Evolutionary conservation across 177 flowering plant genomes (phyloP).

Genomic region (Telopea speciosissima): DNA sequence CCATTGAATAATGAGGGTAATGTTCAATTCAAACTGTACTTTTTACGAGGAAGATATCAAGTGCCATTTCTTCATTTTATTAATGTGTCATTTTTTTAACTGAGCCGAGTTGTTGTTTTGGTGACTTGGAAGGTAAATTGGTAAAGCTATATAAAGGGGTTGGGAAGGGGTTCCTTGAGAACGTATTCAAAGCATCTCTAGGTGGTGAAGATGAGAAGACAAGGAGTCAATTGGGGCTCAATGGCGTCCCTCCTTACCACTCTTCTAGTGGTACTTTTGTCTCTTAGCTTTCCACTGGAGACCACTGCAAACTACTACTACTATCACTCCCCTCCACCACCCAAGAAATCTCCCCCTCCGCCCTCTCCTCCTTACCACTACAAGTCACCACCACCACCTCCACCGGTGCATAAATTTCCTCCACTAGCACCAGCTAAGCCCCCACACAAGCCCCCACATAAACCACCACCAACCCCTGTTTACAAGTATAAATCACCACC

Average conservation of each 20-base stretch:
- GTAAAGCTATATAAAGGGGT: conserved; percentile 4
- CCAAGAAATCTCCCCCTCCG: conserved; percentile 8
- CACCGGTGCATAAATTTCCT: background rate
- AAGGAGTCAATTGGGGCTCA: too few species aligned
- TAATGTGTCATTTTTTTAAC: background rate
- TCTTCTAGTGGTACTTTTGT: background rate
- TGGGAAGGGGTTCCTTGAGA: background rate
- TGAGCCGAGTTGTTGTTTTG: background rate
- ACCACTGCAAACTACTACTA: conserved; percentile 2
- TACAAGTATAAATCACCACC: too few species aligned
- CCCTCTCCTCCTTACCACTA: conserved; percentile 11
- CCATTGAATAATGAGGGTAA: too few species aligned
- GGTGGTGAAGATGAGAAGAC: too few species aligned
- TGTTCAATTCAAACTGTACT: too few species aligned
- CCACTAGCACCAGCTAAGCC: too few species aligned
- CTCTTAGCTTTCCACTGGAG: background rate
- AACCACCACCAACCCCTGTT: too few species aligned
- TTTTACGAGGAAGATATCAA: too few species aligned
- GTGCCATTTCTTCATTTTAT: too few species aligned
- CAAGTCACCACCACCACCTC: conserved; percentile 17
- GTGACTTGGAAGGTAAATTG: background rate
- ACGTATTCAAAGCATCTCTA: too few species aligned
- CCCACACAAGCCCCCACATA: too few species aligned
- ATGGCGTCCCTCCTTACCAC: background rate
- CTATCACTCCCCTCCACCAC: conserved; percentile 2